A percentile compares a stretch with the other conserved stretches of the same genome.
These are phyloP conservation scores for Camellia sinensis DNA, from an alignment of 148 eudicot species.

Conservation along the genomic window DNA sequence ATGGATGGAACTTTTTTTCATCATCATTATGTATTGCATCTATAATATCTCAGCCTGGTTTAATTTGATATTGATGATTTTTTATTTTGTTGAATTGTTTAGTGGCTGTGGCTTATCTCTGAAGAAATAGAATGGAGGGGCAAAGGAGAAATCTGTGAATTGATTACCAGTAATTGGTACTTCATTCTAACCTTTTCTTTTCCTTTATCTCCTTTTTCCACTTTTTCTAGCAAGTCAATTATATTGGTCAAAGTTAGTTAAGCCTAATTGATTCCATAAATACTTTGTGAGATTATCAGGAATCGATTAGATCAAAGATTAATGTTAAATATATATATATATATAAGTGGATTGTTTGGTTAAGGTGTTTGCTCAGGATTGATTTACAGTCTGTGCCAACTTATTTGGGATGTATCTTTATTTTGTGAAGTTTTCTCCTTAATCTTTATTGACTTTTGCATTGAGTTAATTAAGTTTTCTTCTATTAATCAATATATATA, in stretches of 20 bases:
- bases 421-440: too few species aligned
- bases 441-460: too few species aligned
- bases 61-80: not conserved
- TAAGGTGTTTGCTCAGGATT: too few species aligned
- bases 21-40: too few species aligned
- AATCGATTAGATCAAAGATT: too few species aligned
- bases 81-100: not conserved
- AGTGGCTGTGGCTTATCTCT: slow-evolving; percentile 13
- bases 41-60: not conserved
- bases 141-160: slow-evolving; percentile 4
- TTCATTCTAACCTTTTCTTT: not conserved
- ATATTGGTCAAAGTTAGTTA: not conserved
- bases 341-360: too few species aligned
- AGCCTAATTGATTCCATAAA: not conserved
- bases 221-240: not conserved
- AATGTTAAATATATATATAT: too few species aligned
- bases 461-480: too few species aligned
- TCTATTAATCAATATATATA: too few species aligned
- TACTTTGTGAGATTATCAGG: not conserved
- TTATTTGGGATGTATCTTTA: too few species aligned
- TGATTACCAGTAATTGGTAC: not conserved
- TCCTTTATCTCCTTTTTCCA: not conserved
- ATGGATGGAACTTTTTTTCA: too few species aligned
- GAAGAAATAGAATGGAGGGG: not conserved
- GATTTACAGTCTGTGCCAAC: too few species aligned